phyloP scores from a whole-genome alignment of 2,329 filamentous ascomycete species.

The Phyllosticta paracitricarpa region DNA sequence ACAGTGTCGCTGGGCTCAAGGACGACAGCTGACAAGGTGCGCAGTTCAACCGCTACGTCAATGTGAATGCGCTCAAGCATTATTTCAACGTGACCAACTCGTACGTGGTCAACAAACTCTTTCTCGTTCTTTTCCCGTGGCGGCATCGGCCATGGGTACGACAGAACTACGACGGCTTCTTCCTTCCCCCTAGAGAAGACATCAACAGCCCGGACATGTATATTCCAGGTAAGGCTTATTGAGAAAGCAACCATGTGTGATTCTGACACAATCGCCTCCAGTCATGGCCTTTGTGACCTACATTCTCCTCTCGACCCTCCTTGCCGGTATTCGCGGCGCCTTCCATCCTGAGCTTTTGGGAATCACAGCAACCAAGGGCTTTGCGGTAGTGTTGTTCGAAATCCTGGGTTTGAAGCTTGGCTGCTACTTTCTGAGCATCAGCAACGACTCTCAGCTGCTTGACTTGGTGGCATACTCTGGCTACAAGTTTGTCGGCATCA shows the following conservation, averaged over 20 bases:
- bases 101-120: conserved; percentile 89
- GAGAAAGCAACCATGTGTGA: neutral
- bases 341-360: conserved; percentile 93
- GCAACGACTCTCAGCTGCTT: conserved; percentile 83
- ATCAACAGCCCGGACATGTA: conserved; percentile 99
- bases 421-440: conserved; percentile 88
- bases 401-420: conserved; percentile 85
- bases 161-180: conserved; percentile 71
- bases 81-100: conserved; percentile 99
- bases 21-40: neutral
- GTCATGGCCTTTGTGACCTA: conserved; percentile 98
- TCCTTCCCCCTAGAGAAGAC: conserved; percentile 86
- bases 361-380: conserved; percentile 72
- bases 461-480: conserved; percentile 94
- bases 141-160: conserved; percentile 95
- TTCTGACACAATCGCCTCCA: conserved; percentile 2
- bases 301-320: conserved; percentile 81
- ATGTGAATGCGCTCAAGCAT: conserved; percentile 86
- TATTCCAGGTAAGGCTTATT: conserved; percentile 50
- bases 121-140: conserved; percentile 94
- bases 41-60: conserved; percentile 74
- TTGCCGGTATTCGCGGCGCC: conserved; percentile 79
- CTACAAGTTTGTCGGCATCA: conserved; percentile 98
- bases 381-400: conserved; percentile 76
- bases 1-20: neutral